Conservation (phyloP, 1,284 basidiomycete genomes). For the Lentinus polychrous region DNA sequence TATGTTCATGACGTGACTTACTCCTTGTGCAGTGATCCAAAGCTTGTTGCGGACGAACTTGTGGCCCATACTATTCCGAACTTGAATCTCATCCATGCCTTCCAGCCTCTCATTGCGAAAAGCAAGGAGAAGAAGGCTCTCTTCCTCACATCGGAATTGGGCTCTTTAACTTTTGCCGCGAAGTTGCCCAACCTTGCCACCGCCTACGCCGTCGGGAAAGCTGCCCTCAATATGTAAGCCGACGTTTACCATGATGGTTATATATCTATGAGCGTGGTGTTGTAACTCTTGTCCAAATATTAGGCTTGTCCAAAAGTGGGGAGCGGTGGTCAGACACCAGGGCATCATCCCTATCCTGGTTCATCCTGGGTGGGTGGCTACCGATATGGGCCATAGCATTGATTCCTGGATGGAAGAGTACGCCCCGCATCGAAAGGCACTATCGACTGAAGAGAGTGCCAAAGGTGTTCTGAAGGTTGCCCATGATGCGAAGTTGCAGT, state of each 20-base stretch:
- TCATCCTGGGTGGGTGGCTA: constrained; percentile 1
- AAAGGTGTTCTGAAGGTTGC: not conserved
- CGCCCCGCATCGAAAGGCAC: not conserved
- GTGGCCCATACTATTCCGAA: not conserved
- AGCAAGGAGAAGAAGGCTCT: not conserved
- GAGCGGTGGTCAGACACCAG: not conserved
- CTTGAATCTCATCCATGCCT: not conserved
- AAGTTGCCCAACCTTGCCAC: not conserved
- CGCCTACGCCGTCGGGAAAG: not conserved
- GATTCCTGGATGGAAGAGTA: not conserved
- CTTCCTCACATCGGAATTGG: not conserved
- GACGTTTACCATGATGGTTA: too few species aligned
- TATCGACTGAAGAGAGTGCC: not conserved
- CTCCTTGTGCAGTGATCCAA: not conserved
- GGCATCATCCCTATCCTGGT: not conserved
- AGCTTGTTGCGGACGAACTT: not conserved
- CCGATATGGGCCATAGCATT: not conserved
- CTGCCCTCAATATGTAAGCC: not conserved
- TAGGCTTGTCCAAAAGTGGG: not conserved
- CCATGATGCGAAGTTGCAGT: not conserved
- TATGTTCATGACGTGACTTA: not conserved
- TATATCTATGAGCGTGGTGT: not conserved
- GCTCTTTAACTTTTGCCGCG: not conserved
- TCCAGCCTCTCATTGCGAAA: not conserved
- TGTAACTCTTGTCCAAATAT: not conserved